A percentile compares a stretch with the other conserved stretches of the same genome.
These are phyloP conservation scores for Candida xiaguanensis DNA, from an alignment of 805 yeast genomes.

Conservation along the genomic window DNA sequence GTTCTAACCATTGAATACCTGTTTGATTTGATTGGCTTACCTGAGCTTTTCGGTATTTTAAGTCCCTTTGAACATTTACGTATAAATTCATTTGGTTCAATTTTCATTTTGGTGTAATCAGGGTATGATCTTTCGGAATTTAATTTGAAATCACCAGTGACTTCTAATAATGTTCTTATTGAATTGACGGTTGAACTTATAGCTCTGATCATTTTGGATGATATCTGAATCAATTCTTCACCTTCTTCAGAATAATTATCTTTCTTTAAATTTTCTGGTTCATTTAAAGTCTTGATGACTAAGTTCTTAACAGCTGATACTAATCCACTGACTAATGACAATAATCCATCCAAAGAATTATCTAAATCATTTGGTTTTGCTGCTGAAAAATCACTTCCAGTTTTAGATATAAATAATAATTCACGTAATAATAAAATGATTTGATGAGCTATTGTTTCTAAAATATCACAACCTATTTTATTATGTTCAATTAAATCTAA, in stretches of 20 bases:
- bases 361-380: conserved; percentile 43
- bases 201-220: conserved; percentile 57
- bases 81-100: conserved; percentile 60
- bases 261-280: conserved; percentile 14
- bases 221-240: conserved; percentile 54
- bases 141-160: conserved; percentile 66
- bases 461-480: conserved; percentile 60
- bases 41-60: not conserved
- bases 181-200: conserved; percentile 48
- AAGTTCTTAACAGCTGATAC: conserved; percentile 62
- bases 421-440: conserved; percentile 63
- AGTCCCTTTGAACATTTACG: conserved; percentile 45
- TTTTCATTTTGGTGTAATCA: conserved; percentile 54
- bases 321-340: conserved; percentile 59
- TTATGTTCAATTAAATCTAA: conserved; percentile 75
- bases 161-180: conserved; percentile 47
- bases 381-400: conserved; percentile 36
- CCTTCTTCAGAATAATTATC: conserved; percentile 61
- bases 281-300: conserved; percentile 52
- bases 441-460: conserved; percentile 67
- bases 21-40: conserved; percentile 22
- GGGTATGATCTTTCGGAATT: conserved; percentile 57
- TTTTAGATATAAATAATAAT: conserved; percentile 55
- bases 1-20: conserved; percentile 50
- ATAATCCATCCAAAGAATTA: conserved; percentile 51